Base-by-base conservation (phyloP, 2,329 filamentous ascomycete species). In the Alternaria viburni region DNA sequence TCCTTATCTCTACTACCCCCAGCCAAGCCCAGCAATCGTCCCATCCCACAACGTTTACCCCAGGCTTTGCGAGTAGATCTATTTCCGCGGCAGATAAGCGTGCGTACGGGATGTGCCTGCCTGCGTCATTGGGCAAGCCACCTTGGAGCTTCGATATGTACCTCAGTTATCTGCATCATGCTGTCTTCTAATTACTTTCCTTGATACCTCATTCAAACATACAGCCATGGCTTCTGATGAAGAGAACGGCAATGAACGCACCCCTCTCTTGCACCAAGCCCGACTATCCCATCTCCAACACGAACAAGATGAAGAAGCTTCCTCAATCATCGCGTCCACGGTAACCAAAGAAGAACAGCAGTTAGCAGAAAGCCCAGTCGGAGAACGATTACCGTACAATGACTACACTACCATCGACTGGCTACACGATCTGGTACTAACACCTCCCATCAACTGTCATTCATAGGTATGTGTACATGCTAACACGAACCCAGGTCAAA, bases 331-430 rank as follows among this genome's bases (percentile, higher is more conserved):
- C 21, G 82, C 82, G 30, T 83, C 82, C 21, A 75, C 80, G 52
- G 68, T 84, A 26, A 82, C 81, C 13, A 85, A 84, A 59, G 83
- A 86, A 50, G 85, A 87, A 66, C 82, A 81, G 61, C 81, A 81
- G 17, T 74, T 87, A 58, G 78, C 70, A 7, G 76, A 77, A 5
- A 84, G 81, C 23, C 78, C 84, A 2, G 79, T 86, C 11, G 86
- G 86, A 45, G 87, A 89, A 70, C 78, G 86, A 55, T 74, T 88
- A 19, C 84, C 86, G 1, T 89, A 89, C 71, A 88, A 87, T 69
- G 85, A 88, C 66, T 89, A 89, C 67, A 86, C 84, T 8, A 88
- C 86, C 1, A 88, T 89, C 61, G 87, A 89, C 74, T 89, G 86
- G 86, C 79, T 89, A 10, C 87, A 88, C 73, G 86, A 88, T 68